Evolutionary conservation across 331 rosid genomes (phyloP).

Genomic region (Pyracantha coccinea): DNA sequence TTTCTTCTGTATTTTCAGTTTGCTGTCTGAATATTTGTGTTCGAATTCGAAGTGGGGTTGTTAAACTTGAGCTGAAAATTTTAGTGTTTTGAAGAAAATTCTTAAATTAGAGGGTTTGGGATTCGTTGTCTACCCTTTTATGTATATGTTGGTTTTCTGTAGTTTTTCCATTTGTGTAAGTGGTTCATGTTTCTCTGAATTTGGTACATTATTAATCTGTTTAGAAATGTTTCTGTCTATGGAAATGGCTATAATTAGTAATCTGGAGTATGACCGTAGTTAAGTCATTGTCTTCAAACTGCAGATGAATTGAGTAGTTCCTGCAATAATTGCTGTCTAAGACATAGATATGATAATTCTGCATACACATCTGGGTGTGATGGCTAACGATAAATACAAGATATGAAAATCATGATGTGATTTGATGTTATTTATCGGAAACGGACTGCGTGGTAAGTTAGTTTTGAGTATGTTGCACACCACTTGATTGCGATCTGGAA

Average conservation of each 20-base stretch:
- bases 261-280: neutral
- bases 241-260: neutral
- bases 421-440: neutral
- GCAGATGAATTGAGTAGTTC: neutral
- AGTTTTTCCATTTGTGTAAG: neutral
- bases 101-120: too few species aligned
- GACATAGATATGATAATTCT: neutral
- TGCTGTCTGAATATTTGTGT: neutral
- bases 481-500: neutral
- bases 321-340: neutral
- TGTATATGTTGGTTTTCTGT: neutral
- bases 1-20: neutral
- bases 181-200: neutral
- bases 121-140: neutral
- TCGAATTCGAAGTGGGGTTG: neutral
- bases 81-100: neutral
- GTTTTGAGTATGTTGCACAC: neutral
- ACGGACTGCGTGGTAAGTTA: neutral
- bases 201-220: neutral
- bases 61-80: neutral
- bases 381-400: neutral
- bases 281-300: neutral
- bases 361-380: neutral
- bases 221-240: conserved; percentile 5
- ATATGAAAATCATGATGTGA: neutral